These are phyloP conservation scores for Pseudogymnoascus sp. DNA, from an alignment of 2,329 filamentous ascomycete genomes.

Conservation along the genomic window DNA sequence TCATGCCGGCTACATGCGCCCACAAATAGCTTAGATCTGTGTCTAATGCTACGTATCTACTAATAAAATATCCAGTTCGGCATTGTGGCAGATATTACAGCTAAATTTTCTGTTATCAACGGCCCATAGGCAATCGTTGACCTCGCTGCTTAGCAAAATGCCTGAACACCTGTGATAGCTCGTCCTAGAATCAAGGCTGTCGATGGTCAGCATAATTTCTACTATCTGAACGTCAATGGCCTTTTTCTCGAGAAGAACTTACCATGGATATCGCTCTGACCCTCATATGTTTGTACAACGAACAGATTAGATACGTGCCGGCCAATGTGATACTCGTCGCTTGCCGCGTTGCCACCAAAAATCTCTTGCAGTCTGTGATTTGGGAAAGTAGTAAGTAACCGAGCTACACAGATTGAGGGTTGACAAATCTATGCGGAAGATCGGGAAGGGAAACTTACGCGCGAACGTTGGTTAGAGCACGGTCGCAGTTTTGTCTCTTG, in stretches of 20 bases:
- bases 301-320: conserved; percentile 94
- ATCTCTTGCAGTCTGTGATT: conserved; percentile 69
- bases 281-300: conserved; percentile 96
- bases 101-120: neutral
- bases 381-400: neutral
- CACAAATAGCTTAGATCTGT: neutral
- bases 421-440: neutral
- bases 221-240: neutral
- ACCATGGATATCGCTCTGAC: conserved; percentile 89
- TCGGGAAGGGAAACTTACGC: conserved; percentile 27
- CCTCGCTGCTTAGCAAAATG: conserved; percentile 43
- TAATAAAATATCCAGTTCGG: neutral
- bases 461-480: conserved; percentile 74
- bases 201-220: conserved; percentile 36
- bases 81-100: too few species aligned
- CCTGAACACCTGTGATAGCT: conserved; percentile 69
- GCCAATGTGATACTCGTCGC: conserved; percentile 92
- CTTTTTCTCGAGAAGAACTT: neutral
- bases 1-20: too few species aligned
- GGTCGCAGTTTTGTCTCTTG: conserved; percentile 96
- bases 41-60: neutral
- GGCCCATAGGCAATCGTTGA: neutral
- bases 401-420: neutral
- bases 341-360: conserved; percentile 94
- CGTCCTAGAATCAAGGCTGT: conserved; percentile 61